Base-by-base conservation (phyloP, 2,329 filamentous ascomycete genomes). In the Coccinonectria pachysandricola region DNA sequence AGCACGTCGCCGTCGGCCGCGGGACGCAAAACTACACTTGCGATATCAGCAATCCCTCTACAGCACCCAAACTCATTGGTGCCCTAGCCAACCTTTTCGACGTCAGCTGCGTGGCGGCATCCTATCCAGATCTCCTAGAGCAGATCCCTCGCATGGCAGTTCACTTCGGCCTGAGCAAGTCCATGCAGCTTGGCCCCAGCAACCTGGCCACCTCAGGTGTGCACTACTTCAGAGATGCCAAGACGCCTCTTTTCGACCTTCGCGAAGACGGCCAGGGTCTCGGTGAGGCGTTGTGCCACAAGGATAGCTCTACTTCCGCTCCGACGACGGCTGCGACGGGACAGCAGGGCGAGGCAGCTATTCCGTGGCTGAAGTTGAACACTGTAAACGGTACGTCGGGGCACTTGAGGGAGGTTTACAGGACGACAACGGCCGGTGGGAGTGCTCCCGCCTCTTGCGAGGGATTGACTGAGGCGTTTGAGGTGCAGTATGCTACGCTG, bases 11-110 rank as follows among this genome's bases (percentile, higher is more conserved):
- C 49, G 64, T 95, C 36, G 88, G 88, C 45, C 78, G 84, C 22
- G 88, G 88, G 34, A 91, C 82, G 6, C 78, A 95, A 60, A 95
- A 95, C 68, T 96, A 95, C 64, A 92, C 84, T 26, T 95, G 88
- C 64, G 63, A 71, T 32, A 59, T 67, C 28, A 57, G 57, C 36
- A 70, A 79, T 42, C 50, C 70, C 2, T 69, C 68, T 4, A 68
- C 73, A 1, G 59, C 58, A 0, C 87, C 88, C 9, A 64, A 62
- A 7, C 65, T 76, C 11, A 55, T 64, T 25, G 88, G 88, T 37
- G 88, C 88, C 28, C 50, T 84, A 0, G 88, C 88, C 28, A 77
- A 73, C 2, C 81, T 96, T 44, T 95, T 82, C 75, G 86, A 95
- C 57, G 81, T 77, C 32, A 82, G 76, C 42, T 95, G 88, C 58